Base-by-base conservation (phyloP, 345 rosid genomes). In the Populus tremula region DNA sequence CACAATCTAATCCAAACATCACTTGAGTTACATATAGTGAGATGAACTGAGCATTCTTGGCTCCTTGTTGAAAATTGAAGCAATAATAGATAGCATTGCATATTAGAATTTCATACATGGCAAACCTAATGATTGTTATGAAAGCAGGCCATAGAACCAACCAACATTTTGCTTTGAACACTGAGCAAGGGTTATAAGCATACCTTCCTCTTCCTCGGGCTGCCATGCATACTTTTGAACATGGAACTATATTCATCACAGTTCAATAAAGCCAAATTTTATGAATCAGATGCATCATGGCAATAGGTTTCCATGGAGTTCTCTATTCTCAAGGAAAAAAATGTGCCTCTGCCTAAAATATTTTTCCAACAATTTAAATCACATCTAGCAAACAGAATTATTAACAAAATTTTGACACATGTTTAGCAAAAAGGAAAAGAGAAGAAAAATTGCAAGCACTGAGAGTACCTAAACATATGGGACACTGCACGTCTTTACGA, bases 401-500 rank as follows among this genome's bases (percentile, higher is more conserved):
- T 23, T 43, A 20, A 35, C 27, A 23, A 10, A 1, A 59, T 59
- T 59, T 25, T 59, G 63, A n/a, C 29, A 53, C 12, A 13, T n/a
- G 29, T 2, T 63, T 49, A n/a, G 6, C 38, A 23, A 62, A 56
- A 61, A 23, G 12, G 20, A 43, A 20, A 70, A 41, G 33, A 21
- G 27, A 25, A 69, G 17, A 43, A 76, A 63, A 59, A 76, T n/a
- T 31, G 16, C 69, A 73, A 76, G 70, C 62, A 81, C 75, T 41
- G 66, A 73, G 80, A 72, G 79, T 87, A 95, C 98, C 99, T 75
- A 95, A 86, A 83, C 98, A 95, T 81, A 95, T 95, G 21, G 99
- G 94, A 78, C 99, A 95, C 14, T 93, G 96, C 47, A 95, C 96
- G 72, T 89, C 91, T 81, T 82, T 91, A 72, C 97, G 97, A 75